A percentile compares a stretch with the other conserved stretches of the same genome.
Evolutionary conservation across 805 yeast genomes (phyloP).

Genomic region (Wickerhamiella parazyma): DNA sequence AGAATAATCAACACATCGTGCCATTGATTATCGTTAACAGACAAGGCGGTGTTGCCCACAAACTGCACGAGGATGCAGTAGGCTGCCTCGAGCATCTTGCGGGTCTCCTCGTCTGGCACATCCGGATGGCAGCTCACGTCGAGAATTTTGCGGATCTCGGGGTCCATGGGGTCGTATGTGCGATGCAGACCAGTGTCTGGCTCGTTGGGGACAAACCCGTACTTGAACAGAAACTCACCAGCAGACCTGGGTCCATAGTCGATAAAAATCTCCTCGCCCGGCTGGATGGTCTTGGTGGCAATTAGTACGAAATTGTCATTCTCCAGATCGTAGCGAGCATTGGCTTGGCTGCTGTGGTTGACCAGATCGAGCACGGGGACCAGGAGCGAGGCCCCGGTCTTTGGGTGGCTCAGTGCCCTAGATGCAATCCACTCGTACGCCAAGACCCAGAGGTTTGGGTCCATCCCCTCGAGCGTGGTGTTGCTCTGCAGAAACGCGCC

Average conservation of each 20-base stretch:
- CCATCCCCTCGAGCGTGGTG: not conserved
- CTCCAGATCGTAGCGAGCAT: conserved; percentile 28
- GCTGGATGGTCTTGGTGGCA: not conserved
- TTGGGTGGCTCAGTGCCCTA: conserved; percentile 23
- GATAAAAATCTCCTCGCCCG: conserved; percentile 23
- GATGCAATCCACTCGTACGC: conserved; percentile 28
- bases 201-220: conserved; percentile 28
- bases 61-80: conserved; percentile 20
- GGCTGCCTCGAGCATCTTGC: conserved; percentile 13
- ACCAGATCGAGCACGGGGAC: conserved; percentile 44
- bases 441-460: conserved; percentile 20
- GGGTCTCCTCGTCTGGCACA: conserved; percentile 9
- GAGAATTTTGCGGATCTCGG: conserved; percentile 13
- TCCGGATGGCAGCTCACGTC: conserved; percentile 15
- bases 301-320: conserved; percentile 3
- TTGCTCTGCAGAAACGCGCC: conserved; percentile 11
- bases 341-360: conserved; percentile 30
- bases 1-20: conserved; percentile 19
- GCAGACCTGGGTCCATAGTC: conserved; percentile 28
- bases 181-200: conserved; percentile 9
- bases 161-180: conserved; percentile 16
- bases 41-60: conserved; percentile 14
- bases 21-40: conserved; percentile 11
- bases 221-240: conserved; percentile 28
- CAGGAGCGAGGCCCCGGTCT: conserved; percentile 21